Conservation (phyloP, 2,329 filamentous ascomycete species). For the Thielaviopsis musarum region DNA sequence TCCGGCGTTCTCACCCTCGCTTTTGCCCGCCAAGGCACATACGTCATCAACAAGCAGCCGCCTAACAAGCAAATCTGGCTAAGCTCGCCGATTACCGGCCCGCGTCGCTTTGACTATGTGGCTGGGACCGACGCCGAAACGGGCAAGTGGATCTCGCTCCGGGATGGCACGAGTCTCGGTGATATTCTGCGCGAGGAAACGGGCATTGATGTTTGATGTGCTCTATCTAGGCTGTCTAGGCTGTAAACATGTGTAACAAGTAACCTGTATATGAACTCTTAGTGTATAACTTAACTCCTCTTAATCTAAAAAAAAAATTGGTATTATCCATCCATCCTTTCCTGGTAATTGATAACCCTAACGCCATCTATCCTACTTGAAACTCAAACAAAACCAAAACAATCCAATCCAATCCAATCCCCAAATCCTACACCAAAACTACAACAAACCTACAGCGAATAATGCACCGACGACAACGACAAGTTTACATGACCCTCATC, state of each 20-base stretch:
- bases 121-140: conserved; percentile 50
- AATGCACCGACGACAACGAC: background rate
- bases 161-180: conserved; percentile 63
- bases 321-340: too few relatives aligned
- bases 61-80: conserved; percentile 98
- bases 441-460: background rate
- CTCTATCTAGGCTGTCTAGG: too few relatives aligned
- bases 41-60: conserved; percentile 96
- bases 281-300: too few relatives aligned
- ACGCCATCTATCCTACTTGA: background rate
- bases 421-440: background rate
- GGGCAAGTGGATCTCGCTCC: conserved; percentile 75
- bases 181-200: conserved; percentile 62
- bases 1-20: conserved; percentile 69
- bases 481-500: background rate
- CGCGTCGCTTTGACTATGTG: conserved; percentile 89
- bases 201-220: conserved; percentile 37
- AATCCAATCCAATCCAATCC: background rate
- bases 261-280: too few relatives aligned
- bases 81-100: conserved; percentile 75
- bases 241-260: too few relatives aligned
- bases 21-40: conserved; percentile 56
- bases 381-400: background rate
- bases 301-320: too few relatives aligned
- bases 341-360: too few relatives aligned